Percentiles rank a stretch among this genome's conserved stretches.
Evolutionary conservation across 73 alveolate genomes (phyloP).

Genomic region (Paramecium tetraurelia): DNA sequence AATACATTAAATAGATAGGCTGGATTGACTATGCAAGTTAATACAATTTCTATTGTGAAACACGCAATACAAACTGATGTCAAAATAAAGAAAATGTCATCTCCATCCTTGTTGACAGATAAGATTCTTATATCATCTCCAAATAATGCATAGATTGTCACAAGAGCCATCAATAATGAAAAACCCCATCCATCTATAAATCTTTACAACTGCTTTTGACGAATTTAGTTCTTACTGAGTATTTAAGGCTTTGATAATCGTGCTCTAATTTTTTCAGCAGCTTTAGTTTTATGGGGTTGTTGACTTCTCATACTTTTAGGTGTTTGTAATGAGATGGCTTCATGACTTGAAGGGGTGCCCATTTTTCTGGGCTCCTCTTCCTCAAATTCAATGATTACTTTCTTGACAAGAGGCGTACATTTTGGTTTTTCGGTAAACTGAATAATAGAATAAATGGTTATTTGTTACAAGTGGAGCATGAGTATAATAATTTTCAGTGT

Average conservation of each 20-base stretch:
- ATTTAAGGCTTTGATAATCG: not conserved
- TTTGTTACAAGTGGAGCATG: not conserved
- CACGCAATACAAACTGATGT: constrained; percentile 23
- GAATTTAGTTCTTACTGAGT: not conserved
- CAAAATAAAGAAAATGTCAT: constrained; percentile 43
- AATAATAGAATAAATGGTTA: not conserved
- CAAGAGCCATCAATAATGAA: constrained; percentile 67
- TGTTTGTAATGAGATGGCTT: not conserved
- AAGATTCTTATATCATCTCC: constrained; percentile 80
- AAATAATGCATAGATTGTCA: constrained; percentile 84
- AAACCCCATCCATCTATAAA: not conserved
- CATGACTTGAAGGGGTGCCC: not conserved
- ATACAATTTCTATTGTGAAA: constrained; percentile 57
- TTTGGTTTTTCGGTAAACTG: not conserved
- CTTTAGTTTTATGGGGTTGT: not conserved
- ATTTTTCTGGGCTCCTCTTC: not conserved
- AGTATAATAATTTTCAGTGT: not conserved
- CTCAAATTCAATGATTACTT: not conserved
- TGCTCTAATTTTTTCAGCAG: not conserved
- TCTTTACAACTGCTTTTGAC: not conserved
- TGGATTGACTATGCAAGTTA: constrained; percentile 58
- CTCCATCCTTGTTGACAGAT: constrained; percentile 44
- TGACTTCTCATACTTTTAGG: not conserved
- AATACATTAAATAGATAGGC: constrained; percentile 49
- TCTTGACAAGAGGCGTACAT: not conserved